phyloP scores from a whole-genome alignment of 176 grass and related monocot species.

The Guadua angustifolia region DNA sequence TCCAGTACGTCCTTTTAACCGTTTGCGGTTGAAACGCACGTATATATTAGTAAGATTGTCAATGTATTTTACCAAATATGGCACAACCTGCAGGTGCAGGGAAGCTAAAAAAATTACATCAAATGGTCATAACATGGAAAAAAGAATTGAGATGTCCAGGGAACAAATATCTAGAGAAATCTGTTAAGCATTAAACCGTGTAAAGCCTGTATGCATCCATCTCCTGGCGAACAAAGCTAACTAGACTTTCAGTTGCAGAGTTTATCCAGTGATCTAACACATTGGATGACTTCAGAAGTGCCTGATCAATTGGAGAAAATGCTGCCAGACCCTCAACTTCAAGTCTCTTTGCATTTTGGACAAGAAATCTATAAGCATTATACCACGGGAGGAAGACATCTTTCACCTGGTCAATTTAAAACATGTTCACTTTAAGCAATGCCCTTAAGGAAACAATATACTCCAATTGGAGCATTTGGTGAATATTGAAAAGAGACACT shows the following conservation, averaged over 20 bases:
- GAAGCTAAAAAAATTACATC: slow-evolving; percentile 34
- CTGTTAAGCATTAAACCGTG: slow-evolving; percentile 52
- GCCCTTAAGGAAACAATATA: slow-evolving; percentile 29
- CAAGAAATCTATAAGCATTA: slow-evolving; percentile 94
- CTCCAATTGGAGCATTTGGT: background rate
- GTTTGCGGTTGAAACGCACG: slow-evolving; percentile 97
- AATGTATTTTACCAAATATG: slow-evolving; percentile 93
- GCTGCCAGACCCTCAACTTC: slow-evolving; percentile 75
- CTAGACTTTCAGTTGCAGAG: slow-evolving; percentile 95
- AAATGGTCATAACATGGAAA: slow-evolving; percentile 21
- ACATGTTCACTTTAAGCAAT: slow-evolving; percentile 12
- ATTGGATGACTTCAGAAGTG: slow-evolving; percentile 81
- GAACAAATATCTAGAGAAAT: slow-evolving; percentile 42
- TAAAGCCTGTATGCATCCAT: slow-evolving; percentile 98
- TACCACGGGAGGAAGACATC: slow-evolving; percentile 99
- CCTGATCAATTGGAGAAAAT: slow-evolving; percentile 76
- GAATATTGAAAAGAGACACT: slow-evolving; percentile 46
- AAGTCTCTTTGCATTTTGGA: slow-evolving; percentile 99
- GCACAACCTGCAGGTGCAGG: slow-evolving; percentile 75
- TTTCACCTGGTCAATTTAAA: slow-evolving; percentile 77
- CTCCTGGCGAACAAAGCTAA: slow-evolving; percentile 91
- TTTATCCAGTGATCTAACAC: slow-evolving; percentile 98
- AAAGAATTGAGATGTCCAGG: slow-evolving; percentile 13
- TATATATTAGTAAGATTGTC: slow-evolving; percentile 99
- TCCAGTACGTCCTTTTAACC: slow-evolving; percentile 93